Base-by-base conservation (phyloP, 257 asterid species). In the Primulina tabacum region DNA sequence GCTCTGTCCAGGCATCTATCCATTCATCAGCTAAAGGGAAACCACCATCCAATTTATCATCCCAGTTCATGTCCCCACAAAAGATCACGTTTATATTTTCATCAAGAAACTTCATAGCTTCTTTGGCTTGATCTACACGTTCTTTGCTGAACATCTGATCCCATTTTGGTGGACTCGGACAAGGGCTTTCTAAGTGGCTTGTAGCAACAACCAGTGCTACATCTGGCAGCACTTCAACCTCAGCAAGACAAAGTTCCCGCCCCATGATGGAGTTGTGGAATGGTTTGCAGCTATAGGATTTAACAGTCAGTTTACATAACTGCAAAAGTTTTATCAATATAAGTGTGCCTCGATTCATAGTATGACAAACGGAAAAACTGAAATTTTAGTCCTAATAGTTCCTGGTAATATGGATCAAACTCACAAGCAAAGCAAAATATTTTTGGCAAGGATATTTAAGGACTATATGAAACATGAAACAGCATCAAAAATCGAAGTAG, bases 61-160 rank as follows among this genome's bases (percentile, higher is more conserved):
- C 92, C 99, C 99, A 94, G 77, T 94, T 94, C 99, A 88, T 88
- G 74, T 94, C 99, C 63, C 99, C 99, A 52, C 98, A 88, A 70
- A 94, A 89, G 1, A 94, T 84, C 50, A 78, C 97, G 50, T 94
- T 91, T 50, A 78, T 80, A 20, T 84, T 60, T 78, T 75, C 77
- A 16, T 79, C 86, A 33, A 94, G 95, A 37, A 78, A 33, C 62
- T 57, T 77, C 60, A 94, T 76, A 34, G 98, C 90, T 74, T 89
- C 96, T 8, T 85, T 91, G 34, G 97, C 99, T 76, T 94, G 99
- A 26, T 6, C 69, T 4, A 94, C 89, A 0, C 99, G 96, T 71
- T 94, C 97, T 71, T 88, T 88, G 86, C 97, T 94, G 83, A 60
- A 91, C 96, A 86, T 88, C 70, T 94, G 99, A 74, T 94, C 82